Percentiles rank a stretch among this genome's conserved stretches.
These are phyloP conservation scores for Trifolium subterraneum DNA, from an alignment of 306 rosid species.

Conservation along the genomic window DNA sequence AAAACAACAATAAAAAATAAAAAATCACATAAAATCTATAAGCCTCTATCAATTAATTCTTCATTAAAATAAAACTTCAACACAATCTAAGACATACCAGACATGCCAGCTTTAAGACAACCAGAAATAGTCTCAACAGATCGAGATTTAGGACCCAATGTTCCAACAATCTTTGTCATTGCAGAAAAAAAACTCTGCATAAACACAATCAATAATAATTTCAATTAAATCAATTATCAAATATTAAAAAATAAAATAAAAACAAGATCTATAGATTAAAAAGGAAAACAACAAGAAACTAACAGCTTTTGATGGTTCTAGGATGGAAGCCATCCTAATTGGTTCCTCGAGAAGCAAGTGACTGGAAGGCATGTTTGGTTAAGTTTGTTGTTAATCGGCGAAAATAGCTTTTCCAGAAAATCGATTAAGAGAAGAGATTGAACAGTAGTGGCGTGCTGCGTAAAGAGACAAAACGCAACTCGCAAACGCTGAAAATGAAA, in stretches of 20 bases:
- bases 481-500: not conserved
- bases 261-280: conserved; percentile 43
- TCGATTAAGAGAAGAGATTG: not conserved
- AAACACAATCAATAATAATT: not conserved
- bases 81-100: conserved; percentile 58
- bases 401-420: not conserved
- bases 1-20: not conserved
- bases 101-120: conserved; percentile 96
- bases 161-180: conserved; percentile 97
- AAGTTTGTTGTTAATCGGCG: not conserved
- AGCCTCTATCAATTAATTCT: not conserved
- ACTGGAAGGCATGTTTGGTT: conserved; percentile 82
- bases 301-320: conserved; percentile 91
- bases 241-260: not conserved
- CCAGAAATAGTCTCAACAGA: conserved; percentile 73
- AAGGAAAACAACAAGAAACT: conserved; percentile 28
- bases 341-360: conserved; percentile 97
- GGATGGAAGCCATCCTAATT: conserved; percentile 88
- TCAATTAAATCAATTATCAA: not conserved
- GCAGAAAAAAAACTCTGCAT: conserved; percentile 85
- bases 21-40: conserved; percentile 31
- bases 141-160: conserved; percentile 92
- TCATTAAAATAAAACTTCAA: not conserved
- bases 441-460: conserved; percentile 39
- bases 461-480: not conserved